phyloP scores from a whole-genome alignment of 495 filamentous ascomycete species.

The Trichoderma orchidacearum region DNA sequence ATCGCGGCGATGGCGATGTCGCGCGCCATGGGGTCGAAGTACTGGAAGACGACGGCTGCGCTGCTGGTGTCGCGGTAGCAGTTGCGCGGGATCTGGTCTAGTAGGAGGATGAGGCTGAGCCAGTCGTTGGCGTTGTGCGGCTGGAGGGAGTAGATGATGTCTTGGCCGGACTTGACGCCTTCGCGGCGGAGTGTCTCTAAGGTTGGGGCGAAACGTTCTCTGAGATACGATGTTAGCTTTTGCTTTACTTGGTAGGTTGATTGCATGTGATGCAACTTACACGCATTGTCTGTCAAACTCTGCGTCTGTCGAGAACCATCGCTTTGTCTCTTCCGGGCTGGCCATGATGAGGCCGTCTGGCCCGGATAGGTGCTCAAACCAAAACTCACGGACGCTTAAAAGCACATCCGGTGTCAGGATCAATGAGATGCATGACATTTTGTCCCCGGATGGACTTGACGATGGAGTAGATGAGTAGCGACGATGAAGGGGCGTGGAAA shows the following conservation, averaged over 20 bases:
- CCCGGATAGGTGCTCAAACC: not conserved
- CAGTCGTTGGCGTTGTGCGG: constrained; percentile 7
- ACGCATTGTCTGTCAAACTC: not conserved
- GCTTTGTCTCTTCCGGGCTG: not conserved
- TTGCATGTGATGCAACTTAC: too few species aligned
- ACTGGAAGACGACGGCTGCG: constrained; percentile 6
- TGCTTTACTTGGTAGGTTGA: too few species aligned
- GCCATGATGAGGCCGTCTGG: not conserved
- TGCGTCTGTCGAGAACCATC: constrained; percentile 1
- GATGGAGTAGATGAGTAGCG: not conserved
- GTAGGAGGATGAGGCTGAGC: constrained; percentile 8
- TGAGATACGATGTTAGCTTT: too few species aligned
- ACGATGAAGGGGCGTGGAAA: too few species aligned
- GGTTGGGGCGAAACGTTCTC: not conserved
- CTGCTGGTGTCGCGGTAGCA: constrained; percentile 6
- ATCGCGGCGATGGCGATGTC: constrained; percentile 5
- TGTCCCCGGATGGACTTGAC: not conserved
- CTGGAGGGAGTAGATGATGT: constrained; percentile 4
- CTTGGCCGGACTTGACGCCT: not conserved
- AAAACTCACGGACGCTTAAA: not conserved
- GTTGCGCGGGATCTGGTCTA: constrained; percentile 13
- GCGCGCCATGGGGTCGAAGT: constrained; percentile 8
- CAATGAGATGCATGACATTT: not conserved
- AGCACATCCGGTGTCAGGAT: constrained; percentile 1
- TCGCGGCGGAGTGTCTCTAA: not conserved